These are phyloP conservation scores for Durio zibethinus DNA, from an alignment of 345 rosid species.

Conservation along the genomic window DNA sequence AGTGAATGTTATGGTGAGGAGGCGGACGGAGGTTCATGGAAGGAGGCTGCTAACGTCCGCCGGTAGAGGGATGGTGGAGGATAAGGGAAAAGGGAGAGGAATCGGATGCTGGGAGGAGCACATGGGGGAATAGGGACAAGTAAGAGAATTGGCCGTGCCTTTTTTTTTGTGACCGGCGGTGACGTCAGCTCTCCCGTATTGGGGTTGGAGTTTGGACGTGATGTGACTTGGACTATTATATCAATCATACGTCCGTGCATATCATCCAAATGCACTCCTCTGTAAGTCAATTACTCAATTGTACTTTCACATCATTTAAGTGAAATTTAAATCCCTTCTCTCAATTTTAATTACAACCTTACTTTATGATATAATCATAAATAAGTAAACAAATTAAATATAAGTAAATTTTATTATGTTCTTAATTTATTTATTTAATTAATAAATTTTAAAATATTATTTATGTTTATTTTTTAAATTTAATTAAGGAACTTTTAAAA, in stretches of 20 bases:
- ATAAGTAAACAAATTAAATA: too few species aligned
- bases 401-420: too few species aligned
- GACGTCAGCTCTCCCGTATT: constrained; percentile 43
- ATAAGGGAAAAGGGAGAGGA: constrained; percentile 18
- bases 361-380: too few species aligned
- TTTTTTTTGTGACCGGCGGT: constrained; percentile 41
- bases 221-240: constrained; percentile 5
- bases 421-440: too few species aligned
- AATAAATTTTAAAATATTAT: too few species aligned
- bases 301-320: too few species aligned
- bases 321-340: too few species aligned
- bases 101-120: constrained; percentile 15
- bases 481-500: too few species aligned
- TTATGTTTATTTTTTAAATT: too few species aligned
- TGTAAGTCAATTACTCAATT: too few species aligned
- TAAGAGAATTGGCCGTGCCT: constrained; percentile 27
- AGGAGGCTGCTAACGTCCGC: constrained; percentile 26
- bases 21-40: constrained; percentile 26
- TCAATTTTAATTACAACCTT: too few species aligned
- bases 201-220: constrained; percentile 24
- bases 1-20: constrained; percentile 18
- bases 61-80: constrained; percentile 19
- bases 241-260: not conserved
- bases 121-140: constrained; percentile 1
- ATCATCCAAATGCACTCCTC: not conserved